Evolutionary conservation across 306 rosid genomes (phyloP), one percentile per base, ranked within the genome.

Genomic region (Prosopis cineraria): DNA sequence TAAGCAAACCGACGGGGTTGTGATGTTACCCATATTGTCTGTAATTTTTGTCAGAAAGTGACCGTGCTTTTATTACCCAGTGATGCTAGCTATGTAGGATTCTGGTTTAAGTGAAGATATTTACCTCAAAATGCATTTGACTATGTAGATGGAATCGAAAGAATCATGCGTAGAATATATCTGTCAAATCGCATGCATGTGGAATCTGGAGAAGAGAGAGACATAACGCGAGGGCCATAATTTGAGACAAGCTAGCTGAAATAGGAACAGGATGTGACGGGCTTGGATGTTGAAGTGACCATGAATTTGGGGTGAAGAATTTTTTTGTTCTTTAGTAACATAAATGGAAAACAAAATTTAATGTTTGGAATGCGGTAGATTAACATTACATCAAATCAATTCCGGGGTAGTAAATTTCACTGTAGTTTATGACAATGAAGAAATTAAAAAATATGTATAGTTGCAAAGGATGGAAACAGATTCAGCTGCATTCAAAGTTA

Each of bases 71-170:
- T 27, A 58, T 58, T 58, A 27, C 48, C 48, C 48, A 47, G 78
- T 74, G 93, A 85, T 72, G 91, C 82, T 16, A 17, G 56, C 56
- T 52, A 52, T 58, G 65, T 58, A 58, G 65, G 65, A 27, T 58
- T 58, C 65, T 58, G 34, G 65, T 13, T 58, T 81, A 70, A 44
- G 73, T 62, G 71, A 85, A 77, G 84, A 88, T 84, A 81, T 77
- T 69, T 90, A 52, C 93, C 90, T 81, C 63, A 88, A 88, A 92
- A 55, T 90, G 93, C 95, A 84, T 85, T 74, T 84, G 86, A 92
- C 96, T 87, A 87, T 84, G 89, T 87, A 82, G 84, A 78, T 89
- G 78, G 75, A 58, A 85, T 78, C 78, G 80, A 56, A 56, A 25
- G 82, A 71, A 73, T 37, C 22, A 22, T 82, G 87, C 68, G 88